Base-by-base conservation (phyloP, 1,284 basidiomycete species). In the Volvariella volvacea region DNA sequence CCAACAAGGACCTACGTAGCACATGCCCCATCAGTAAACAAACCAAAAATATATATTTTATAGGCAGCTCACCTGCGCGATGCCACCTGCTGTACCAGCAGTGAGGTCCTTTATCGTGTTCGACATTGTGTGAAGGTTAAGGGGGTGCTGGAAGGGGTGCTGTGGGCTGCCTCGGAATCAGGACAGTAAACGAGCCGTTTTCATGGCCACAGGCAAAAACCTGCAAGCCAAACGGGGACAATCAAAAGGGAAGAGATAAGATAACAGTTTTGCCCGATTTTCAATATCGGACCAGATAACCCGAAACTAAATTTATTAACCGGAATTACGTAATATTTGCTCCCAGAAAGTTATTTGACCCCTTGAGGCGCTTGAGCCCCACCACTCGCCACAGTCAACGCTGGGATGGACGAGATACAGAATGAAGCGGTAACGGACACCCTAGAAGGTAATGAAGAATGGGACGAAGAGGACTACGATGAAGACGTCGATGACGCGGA, bases 71-170 rank as follows among this genome's bases (percentile, higher is more conserved):
- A 90, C 92, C 74, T 96, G 92, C 41, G 87, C 83, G 54, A 94
- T 83, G 39, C 92, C 92, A 41, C 92, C 92, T 21, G 79, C 78
- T 15, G 89, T 92, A 42, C 91, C 91, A 45, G 88, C 90, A 38
- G 87, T 74, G 52, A 94, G 64, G 62, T 94, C 91, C 66, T 92
- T 92, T 36, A 75, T 67, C 33, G 71, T 71, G 48, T 72, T 71
- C 39, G 66, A 67, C 67, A 71, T 70, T 45, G 49, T 56, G 41
- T 41, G 34, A 45, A 39, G 31, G 41, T 39, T 46, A 43, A 44
- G 45, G 19, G 22, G n/a, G 15, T 36, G 6, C n/a, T 15, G 41
- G 42, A 36, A 44, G 40, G 33, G 39, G 39, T 46, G 39, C 41
- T 43, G 45, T 14, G 20, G 19, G n/a, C n/a, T n/a, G 40, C 28